phyloP scores from a whole-genome alignment of 75 land plant species.

The Cunninghamia lanceolata region DNA sequence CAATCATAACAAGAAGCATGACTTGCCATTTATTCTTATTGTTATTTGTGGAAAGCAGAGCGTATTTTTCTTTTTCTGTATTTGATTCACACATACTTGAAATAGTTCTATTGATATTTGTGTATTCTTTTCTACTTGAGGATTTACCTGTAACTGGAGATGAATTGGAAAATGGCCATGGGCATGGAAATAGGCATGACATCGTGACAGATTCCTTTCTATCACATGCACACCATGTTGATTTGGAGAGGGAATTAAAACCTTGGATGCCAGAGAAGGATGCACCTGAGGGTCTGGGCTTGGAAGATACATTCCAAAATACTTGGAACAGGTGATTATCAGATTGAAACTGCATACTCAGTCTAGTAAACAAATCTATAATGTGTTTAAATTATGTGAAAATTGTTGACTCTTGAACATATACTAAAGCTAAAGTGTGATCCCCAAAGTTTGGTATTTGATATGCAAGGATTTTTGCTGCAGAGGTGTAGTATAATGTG shows the following conservation, averaged over 20 bases:
- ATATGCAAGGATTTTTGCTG: neutral
- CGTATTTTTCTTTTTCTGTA: neutral
- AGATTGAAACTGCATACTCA: neutral
- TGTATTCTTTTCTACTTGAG: conserved; percentile 30
- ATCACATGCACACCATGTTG: conserved; percentile 60
- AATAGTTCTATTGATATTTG: neutral
- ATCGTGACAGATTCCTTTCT: conserved; percentile 68
- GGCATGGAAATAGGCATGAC: conserved; percentile 57
- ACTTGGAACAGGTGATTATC: conserved; percentile 61
- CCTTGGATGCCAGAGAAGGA: conserved; percentile 91
- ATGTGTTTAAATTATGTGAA: neutral
- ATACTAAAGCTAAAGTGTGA: neutral
- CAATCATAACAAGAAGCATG: neutral
- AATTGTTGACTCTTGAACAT: neutral
- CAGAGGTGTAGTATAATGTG: neutral
- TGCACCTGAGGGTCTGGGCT: conserved; percentile 50
- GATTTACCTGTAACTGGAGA: conserved; percentile 66
- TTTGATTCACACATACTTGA: neutral
- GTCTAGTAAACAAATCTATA: neutral
- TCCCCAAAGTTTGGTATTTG: neutral
- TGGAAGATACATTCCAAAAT: conserved; percentile 71
- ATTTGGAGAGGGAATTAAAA: conserved; percentile 69
- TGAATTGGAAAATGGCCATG: conserved; percentile 43
- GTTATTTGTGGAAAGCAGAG: neutral
- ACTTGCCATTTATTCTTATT: too few relatives aligned